phyloP scores from a whole-genome alignment of 495 filamentous ascomycete species.

The Podospora bellae-mahoneyi region DNA sequence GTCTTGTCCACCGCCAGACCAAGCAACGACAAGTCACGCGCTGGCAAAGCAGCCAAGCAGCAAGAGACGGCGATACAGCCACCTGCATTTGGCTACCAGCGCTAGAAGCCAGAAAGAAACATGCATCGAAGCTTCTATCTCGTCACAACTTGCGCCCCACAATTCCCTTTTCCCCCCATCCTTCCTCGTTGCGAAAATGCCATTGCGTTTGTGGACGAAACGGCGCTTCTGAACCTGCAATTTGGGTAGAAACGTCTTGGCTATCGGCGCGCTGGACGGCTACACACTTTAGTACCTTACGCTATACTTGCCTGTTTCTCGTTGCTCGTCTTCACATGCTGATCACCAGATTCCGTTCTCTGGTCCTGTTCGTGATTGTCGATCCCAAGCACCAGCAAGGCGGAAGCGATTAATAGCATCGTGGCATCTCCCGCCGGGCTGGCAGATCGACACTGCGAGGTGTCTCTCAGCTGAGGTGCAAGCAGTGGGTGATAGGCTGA shows the following conservation, averaged over 20 bases:
- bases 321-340: not conserved
- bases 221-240: constrained; percentile 5
- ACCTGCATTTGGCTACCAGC: not conserved
- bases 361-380: not conserved
- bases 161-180: not conserved
- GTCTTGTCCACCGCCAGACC: constrained; percentile 1
- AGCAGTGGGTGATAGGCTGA: not conserved
- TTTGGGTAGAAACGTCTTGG: constrained; percentile 3
- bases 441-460: constrained; percentile 3
- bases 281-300: not conserved
- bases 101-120: constrained; percentile 3
- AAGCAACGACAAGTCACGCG: not conserved
- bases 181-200: not conserved
- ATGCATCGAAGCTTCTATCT: constrained; percentile 9
- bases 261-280: not conserved
- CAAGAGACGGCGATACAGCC: not conserved
- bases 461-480: constrained; percentile 1
- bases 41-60: not conserved
- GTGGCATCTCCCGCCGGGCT: constrained; percentile 1
- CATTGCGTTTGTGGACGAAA: not conserved
- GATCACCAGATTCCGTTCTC: not conserved
- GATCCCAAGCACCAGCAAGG: not conserved
- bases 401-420: not conserved
- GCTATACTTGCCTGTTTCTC: not conserved
- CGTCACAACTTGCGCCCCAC: constrained; percentile 12